These are phyloP conservation scores for Trametes cingulata DNA, from an alignment of 768 basidiomycete genomes.

Conservation along the genomic window DNA sequence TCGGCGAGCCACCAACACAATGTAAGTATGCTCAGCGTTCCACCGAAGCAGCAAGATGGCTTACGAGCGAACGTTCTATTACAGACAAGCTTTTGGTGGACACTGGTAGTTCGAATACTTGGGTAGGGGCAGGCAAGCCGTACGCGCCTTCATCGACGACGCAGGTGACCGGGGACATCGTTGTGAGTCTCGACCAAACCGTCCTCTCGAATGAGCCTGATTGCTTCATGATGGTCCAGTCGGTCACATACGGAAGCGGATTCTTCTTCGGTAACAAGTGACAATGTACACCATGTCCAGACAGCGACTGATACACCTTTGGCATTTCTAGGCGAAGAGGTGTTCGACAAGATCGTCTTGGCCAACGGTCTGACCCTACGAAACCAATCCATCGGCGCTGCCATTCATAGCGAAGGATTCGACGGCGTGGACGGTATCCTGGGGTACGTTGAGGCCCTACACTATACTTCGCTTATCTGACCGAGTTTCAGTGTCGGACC, in stretches of 20 bases:
- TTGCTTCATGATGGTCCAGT: conserved; percentile 4
- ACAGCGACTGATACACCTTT: too few relatives aligned
- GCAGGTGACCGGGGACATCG: background rate
- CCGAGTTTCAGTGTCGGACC: conserved; percentile 40
- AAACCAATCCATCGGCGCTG: conserved; percentile 47
- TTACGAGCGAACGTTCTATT: conserved; percentile 12
- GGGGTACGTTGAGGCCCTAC: conserved; percentile 30
- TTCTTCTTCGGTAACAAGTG: conserved; percentile 8
- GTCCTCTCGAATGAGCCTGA: too few relatives aligned
- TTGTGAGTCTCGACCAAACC: conserved; percentile 15
- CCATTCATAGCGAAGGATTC: conserved; percentile 40
- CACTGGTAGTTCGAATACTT: conserved; percentile 29
- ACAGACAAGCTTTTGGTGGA: conserved; percentile 26
- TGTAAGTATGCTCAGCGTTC: conserved; percentile 22
- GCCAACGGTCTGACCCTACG: conserved; percentile 38
- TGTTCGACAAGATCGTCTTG: conserved; percentile 44
- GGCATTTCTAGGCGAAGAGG: conserved; percentile 12
- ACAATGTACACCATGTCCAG: too few relatives aligned
- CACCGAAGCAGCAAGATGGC: background rate
- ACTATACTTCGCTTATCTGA: background rate
- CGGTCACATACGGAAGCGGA: conserved; percentile 24
- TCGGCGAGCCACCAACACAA: conserved; percentile 25
- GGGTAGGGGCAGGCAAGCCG: conserved; percentile 21
- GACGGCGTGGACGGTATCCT: conserved; percentile 52
- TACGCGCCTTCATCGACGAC: conserved; percentile 2